These are phyloP conservation scores for Pestalotiopsis sp. DNA, from an alignment of 2,329 filamentous ascomycete genomes.

Conservation along the genomic window DNA sequence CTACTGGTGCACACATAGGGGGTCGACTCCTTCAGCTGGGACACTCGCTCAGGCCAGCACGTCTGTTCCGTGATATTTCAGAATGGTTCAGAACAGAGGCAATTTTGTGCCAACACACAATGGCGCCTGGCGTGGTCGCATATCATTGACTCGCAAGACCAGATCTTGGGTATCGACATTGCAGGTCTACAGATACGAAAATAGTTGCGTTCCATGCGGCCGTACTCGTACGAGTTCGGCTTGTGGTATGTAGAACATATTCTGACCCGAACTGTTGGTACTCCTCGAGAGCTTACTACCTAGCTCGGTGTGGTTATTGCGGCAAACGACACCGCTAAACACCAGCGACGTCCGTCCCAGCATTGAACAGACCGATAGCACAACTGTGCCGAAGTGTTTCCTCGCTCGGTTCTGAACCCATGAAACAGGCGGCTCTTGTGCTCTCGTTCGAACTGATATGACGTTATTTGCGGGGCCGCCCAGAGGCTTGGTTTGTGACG, in stretches of 20 bases:
- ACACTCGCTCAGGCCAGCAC: neutral
- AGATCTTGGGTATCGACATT: neutral
- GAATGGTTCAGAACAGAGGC: too few species aligned
- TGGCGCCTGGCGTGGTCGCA: neutral
- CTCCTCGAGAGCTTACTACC: neutral
- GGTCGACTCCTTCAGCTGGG: neutral
- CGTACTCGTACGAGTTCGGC: neutral
- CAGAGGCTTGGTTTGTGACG: conserved; percentile 1
- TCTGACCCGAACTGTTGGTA: neutral
- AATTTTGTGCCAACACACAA: neutral
- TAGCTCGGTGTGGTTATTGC: neutral
- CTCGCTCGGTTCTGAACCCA: neutral
- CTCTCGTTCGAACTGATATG: neutral
- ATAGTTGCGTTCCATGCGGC: neutral
- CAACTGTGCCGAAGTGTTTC: neutral
- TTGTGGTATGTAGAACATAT: neutral
- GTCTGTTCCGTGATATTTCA: neutral
- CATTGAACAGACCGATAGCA: neutral
- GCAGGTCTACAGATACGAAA: neutral
- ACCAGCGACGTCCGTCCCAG: neutral
- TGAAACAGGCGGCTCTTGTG: neutral
- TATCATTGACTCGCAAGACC: neutral
- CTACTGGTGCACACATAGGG: neutral
- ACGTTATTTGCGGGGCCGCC: conserved; percentile 9
- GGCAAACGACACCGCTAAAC: neutral